Conservation (phyloP, 2,329 filamentous ascomycete genomes). For the Pestalotiopsis sp. region DNA sequence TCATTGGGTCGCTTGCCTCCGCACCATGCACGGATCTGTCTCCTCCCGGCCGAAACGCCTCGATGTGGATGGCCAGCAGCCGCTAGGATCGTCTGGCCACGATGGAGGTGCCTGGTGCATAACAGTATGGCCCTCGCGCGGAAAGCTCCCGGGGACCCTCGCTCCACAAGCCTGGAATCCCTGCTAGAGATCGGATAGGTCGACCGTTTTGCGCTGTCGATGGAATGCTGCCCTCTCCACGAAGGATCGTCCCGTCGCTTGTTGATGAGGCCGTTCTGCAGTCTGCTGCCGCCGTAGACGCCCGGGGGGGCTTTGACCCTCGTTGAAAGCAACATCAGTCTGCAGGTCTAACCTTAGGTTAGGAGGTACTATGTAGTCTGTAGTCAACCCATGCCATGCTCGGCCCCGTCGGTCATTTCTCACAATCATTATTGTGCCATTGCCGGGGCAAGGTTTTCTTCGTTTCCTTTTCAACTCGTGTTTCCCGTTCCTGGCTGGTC, state of each 20-base stretch:
- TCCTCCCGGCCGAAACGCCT: constrained; percentile 1
- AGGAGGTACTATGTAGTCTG: background rate
- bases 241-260: constrained; percentile 4
- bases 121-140: background rate
- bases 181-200: background rate
- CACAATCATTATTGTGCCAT: background rate
- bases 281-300: constrained; percentile 2
- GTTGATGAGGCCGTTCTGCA: background rate
- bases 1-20: background rate
- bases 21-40: constrained; percentile 4
- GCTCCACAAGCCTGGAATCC: background rate
- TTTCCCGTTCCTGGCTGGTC: background rate
- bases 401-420: background rate
- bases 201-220: background rate
- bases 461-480: background rate
- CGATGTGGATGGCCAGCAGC: background rate
- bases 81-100: background rate
- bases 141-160: background rate
- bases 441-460: background rate
- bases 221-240: background rate
- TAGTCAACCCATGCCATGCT: background rate
- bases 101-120: background rate
- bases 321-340: background rate
- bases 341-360: background rate
- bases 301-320: background rate